phyloP scores from a whole-genome alignment of 2,329 filamentous ascomycete genomes.

The Hypoxylon sp. region DNA sequence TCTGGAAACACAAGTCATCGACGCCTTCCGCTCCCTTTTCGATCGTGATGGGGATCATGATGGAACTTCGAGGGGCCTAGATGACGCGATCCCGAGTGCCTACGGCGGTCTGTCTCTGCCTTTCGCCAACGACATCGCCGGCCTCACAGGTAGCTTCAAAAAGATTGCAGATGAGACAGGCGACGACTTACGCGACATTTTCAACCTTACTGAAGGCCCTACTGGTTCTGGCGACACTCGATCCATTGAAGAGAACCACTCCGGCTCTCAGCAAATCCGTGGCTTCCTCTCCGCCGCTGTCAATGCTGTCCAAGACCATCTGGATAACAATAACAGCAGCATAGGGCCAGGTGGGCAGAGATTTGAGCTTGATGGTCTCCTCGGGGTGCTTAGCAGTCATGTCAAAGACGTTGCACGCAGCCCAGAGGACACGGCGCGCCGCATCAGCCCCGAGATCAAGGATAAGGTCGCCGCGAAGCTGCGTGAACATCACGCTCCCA shows the following conservation, averaged over 20 bases:
- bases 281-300: constrained; percentile 11
- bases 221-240: constrained; percentile 3
- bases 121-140: constrained; percentile 5
- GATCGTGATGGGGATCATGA: constrained; percentile 4
- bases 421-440: constrained; percentile 7
- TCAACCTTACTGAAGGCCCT: constrained; percentile 5
- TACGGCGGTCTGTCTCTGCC: constrained; percentile 6
- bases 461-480: constrained; percentile 8
- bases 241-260: background rate
- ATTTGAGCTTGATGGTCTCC: constrained; percentile 7
- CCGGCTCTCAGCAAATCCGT: constrained; percentile 7
- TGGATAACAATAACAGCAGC: constrained; percentile 4
- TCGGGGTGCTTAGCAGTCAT: constrained; percentile 4
- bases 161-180: constrained; percentile 9
- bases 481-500: constrained; percentile 10
- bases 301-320: constrained; percentile 9
- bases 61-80: background rate
- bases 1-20: constrained; percentile 11
- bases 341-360: background rate
- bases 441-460: constrained; percentile 14
- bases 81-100: constrained; percentile 6
- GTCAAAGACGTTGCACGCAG: constrained; percentile 10
- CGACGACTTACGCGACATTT: constrained; percentile 12
- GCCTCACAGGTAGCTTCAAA: constrained; percentile 4
- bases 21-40: constrained; percentile 12